Evolutionary conservation across 2,329 filamentous ascomycete species (phyloP).

Genomic region (Trichoderma lentiforme): DNA sequence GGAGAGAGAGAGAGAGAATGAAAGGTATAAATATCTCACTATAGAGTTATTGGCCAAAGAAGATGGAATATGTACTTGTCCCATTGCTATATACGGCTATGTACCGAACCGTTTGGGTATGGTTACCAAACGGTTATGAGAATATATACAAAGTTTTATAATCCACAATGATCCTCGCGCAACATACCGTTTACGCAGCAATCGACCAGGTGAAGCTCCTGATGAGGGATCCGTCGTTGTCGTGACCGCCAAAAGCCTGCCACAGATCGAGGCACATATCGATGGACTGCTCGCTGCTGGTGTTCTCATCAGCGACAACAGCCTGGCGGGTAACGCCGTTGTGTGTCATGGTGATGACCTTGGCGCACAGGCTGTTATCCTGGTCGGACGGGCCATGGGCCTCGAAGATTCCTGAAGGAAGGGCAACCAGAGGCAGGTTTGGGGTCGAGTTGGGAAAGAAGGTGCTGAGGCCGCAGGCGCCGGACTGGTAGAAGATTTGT

Average conservation of each 20-base stretch:
- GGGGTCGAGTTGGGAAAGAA: slow-evolving; percentile 15
- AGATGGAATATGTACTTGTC: neutral
- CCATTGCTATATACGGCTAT: neutral
- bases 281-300: slow-evolving; percentile 18
- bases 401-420: slow-evolving; percentile 12
- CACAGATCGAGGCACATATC: slow-evolving; percentile 20
- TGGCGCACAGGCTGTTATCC: slow-evolving; percentile 19
- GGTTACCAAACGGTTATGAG: neutral
- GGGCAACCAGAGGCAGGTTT: slow-evolving; percentile 17
- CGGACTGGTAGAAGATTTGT: slow-evolving; percentile 15
- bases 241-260: slow-evolving; percentile 17
- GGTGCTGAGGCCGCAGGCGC: slow-evolving; percentile 21
- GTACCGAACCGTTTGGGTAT: neutral
- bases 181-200: neutral
- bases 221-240: slow-evolving; percentile 17
- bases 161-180: neutral
- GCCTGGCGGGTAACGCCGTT: slow-evolving; percentile 19
- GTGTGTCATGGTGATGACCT: slow-evolving; percentile 20
- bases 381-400: slow-evolving; percentile 2
- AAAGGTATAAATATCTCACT: neutral
- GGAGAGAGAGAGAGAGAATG: neutral
- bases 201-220: slow-evolving; percentile 18
- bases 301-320: slow-evolving; percentile 17
- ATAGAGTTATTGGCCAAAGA: neutral
- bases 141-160: slow-evolving; percentile 2